Percentiles rank a stretch among this genome's conserved stretches.
phyloP scores from a whole-genome alignment of 2,329 filamentous ascomycete species.

The Metarhizium sp. region DNA sequence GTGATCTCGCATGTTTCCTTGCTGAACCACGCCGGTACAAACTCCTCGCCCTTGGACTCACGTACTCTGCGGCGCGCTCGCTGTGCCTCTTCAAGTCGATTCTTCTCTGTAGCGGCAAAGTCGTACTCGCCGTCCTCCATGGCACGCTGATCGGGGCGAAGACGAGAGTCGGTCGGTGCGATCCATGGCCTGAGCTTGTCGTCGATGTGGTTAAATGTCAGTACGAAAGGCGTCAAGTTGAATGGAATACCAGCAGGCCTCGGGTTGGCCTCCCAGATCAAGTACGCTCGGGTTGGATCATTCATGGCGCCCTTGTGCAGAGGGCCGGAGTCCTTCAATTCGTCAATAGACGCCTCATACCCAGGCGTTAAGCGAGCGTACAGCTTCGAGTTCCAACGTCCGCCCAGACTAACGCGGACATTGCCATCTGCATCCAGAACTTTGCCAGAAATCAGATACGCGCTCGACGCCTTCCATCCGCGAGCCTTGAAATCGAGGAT shows the following conservation, averaged over 20 bases:
- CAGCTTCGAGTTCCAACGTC: slow-evolving; percentile 94
- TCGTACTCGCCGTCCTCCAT: slow-evolving; percentile 99
- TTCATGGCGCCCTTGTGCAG: slow-evolving; percentile 42
- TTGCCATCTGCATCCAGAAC: slow-evolving; percentile 71
- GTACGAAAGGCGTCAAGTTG: slow-evolving; percentile 91
- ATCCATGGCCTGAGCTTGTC: slow-evolving; percentile 70
- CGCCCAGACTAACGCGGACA: slow-evolving; percentile 81
- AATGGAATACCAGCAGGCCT: slow-evolving; percentile 83
- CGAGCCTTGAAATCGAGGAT: slow-evolving; percentile 87
- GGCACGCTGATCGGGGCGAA: slow-evolving; percentile 87
- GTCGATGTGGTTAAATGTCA: slow-evolving; percentile 87
- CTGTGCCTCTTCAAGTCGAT: slow-evolving; percentile 86
- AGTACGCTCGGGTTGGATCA: slow-evolving; percentile 67
- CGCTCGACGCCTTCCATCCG: slow-evolving; percentile 90
- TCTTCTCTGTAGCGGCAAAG: slow-evolving; percentile 86
- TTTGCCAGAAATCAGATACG: slow-evolving; percentile 81
- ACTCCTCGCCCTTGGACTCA: slow-evolving; percentile 73
- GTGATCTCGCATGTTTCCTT: slow-evolving; percentile 67
- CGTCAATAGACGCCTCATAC: slow-evolving; percentile 66
- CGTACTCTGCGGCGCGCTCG: slow-evolving; percentile 62
- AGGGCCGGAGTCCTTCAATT: slow-evolving; percentile 32
- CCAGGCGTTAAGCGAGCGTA: slow-evolving; percentile 90
- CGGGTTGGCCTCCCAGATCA: slow-evolving; percentile 85
- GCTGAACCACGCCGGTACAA: slow-evolving; percentile 75
- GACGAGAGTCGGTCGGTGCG: slow-evolving; percentile 86